Base-by-base conservation (phyloP, 176 grass and related monocot genomes). In the Elaeis guineensis region DNA sequence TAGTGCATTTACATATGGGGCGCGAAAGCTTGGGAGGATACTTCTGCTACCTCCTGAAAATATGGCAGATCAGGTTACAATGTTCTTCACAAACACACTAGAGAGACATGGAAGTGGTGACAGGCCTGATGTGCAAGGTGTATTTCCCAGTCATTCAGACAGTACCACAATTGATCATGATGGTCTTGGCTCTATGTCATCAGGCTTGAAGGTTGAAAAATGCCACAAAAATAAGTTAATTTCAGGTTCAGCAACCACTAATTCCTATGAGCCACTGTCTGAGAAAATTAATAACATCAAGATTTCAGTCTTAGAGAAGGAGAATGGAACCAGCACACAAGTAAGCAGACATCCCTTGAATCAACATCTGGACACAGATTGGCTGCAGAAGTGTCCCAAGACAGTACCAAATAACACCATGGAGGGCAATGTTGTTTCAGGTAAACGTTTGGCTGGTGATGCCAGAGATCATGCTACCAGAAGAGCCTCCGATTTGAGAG, bases 261-360 rank as follows among this genome's bases (percentile, higher is more conserved):
- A 35, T 69, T 80, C 75, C 3, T 65, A 48, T 54, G 82, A 67
- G 21, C 32, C 60, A 69, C 35, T 78, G 23, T 78, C 35, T 76
- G 68, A 78, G 63, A 71, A 78, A 17, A 69, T 82, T 64, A 79
- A 68, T 71, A 75, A 59, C 64, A 73, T 89, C 14, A 83, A 65
- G 54, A 81, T 81, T 72, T 89, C 78, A 62, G 58, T 63, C 59
- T 62, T 55, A 32, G 52, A 39, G 16, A 73, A 25, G 58, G 62
- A 84, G 23, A 17, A 60, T 70, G 70, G 61, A 55, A 29, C 60
- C 28, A 23, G 60, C 65, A 77, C 62, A 62, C 73, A 77, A 74
- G 66, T 70, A 4, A 49, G 59, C 62, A 5, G 17, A 3, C 72
- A 75, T 71, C 67, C 54, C 19, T 59, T 57, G 51, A 69, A 17